Base-by-base conservation (phyloP, 78 protist species). In the Paratrimastix pyriformis region DNA sequence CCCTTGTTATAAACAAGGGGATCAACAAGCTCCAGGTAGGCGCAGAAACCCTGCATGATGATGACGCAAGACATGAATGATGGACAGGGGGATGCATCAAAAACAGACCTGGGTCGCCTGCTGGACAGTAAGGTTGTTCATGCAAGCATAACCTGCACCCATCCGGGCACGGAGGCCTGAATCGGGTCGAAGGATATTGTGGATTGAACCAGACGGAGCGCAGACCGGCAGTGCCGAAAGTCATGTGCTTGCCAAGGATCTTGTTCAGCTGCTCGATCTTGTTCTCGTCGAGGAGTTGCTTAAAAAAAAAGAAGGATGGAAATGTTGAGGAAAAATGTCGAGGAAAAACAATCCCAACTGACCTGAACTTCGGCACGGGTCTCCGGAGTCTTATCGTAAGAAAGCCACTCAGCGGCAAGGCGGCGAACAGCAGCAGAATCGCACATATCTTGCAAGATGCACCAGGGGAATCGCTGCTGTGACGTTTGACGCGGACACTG, bases 151-250 rank as follows among this genome's bases (percentile, higher is more conserved):
- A 24, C 98, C 98, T 2, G 95, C 91, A 24, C 78, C 87, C 95
- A 95, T 92, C 8, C 79, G 80, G 0, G 88, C 93, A 8, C 98
- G 85, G 39, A 95, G 86, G 2, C 98, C 95, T 37, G n/a, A 45
- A 9, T 45, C n/a, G n/a, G n/a, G n/a, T n/a, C n/a, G 50, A 1
- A n/a, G 24, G 6, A 48, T n/a, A 15, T 24, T 48, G 55, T 6
- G 32, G 24, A n/a, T n/a, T 11, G 9, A 45, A 45, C n/a, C 6
- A 9, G 50, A 11, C 9, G n/a, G n/a, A 9, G n/a, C 6, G 11
- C 24, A 1, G 15, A 42, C 46, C 85, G 9, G 85, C 85, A 26
- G 85, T 80, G 15, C 84, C 84, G 73, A 80, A 80, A 24, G 65
- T 54, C 26, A 80, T 3, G 29, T 72, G 33, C 15, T 39, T 30